phyloP scores from a whole-genome alignment of 2,329 filamentous ascomycete genomes.

The Alternaria brassicicola region DNA sequence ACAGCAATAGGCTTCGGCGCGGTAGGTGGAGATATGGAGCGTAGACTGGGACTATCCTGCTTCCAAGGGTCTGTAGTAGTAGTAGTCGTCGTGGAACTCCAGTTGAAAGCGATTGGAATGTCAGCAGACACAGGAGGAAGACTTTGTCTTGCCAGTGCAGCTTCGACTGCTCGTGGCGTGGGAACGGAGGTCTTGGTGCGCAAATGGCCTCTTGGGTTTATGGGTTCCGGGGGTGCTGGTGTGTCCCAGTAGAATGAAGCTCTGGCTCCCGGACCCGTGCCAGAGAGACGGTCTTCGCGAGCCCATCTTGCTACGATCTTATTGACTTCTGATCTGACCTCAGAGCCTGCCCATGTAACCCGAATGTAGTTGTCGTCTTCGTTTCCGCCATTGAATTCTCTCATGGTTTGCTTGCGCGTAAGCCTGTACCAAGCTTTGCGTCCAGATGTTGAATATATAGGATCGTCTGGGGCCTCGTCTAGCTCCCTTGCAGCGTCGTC shows the following conservation, averaged over 20 bases:
- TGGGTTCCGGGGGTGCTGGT: conserved; percentile 26
- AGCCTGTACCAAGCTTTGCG: conserved; percentile 51
- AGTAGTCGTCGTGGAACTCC: conserved; percentile 39
- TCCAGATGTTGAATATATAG: conserved; percentile 42
- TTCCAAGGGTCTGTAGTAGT: conserved; percentile 27
- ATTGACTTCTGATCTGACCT: conserved; percentile 41
- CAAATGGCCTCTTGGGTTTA: conserved; percentile 21
- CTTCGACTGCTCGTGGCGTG: conserved; percentile 19
- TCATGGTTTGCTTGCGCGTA: conserved; percentile 47
- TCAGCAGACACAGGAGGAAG: conserved; percentile 30
- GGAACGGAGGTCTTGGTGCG: conserved; percentile 34
- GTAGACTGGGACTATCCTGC: conserved; percentile 19
- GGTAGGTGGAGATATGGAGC: conserved; percentile 26
- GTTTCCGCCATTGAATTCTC: conserved; percentile 45
- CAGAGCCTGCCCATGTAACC: conserved; percentile 46
- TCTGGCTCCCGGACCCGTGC: conserved; percentile 41
- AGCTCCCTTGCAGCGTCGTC: conserved; percentile 8
- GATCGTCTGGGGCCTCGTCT: conserved; percentile 33
- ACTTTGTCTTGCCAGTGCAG: conserved; percentile 24
- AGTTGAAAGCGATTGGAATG: conserved; percentile 40
- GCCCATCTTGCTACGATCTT: conserved; percentile 47
- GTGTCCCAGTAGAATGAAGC: conserved; percentile 50
- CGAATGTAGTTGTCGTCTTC: conserved; percentile 47
- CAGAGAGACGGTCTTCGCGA: conserved; percentile 47
- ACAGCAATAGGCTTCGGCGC: conserved; percentile 21